Base-by-base conservation (phyloP, 768 basidiomycete genomes). In the Russula abietina region DNA sequence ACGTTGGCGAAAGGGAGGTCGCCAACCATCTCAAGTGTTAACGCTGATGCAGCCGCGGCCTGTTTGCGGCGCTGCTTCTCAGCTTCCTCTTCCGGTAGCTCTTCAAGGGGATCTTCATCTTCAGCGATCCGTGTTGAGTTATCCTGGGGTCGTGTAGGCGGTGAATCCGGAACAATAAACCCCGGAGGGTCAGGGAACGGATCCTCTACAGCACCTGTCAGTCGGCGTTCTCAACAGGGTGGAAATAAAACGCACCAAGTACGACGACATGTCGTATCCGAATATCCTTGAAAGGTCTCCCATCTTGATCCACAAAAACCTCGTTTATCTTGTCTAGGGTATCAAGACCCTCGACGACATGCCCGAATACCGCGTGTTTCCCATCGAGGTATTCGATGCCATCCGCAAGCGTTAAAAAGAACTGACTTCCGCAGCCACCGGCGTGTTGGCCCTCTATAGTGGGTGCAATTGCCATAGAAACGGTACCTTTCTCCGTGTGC, bases 11-110 rank as follows among this genome's bases (percentile, higher is more conserved):
- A 98, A 1, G 97, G 97, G 57, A 98, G 78, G 75, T 99, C 97
- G 36, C 97, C 97, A 60, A 99, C 96, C 97, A 99, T 99, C 75
- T 99, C 97, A 55, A 99, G 83, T 4, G 97, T 98, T 43, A 99
- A 78, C 0, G 97, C 97, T 50, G 94, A 93, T 0, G 96, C 93
- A 1, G 84, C 85, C 0, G 97, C 96, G 0, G 94, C 93, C 57
- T 89, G 88, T 75, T 88, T 84, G n/a, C 94, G 85, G 26, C 89
- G 84, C 48, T 85, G 78, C 2, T 79, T 81, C 67, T 95, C 96
- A 53, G 86, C 86, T 64, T 95, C 90, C 65, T 93, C 93, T 66
- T 92, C 91, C 1, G 92, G 89, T 12, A 93, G 73, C 33, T 88
- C 86, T 30, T 84, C 84, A 12, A 93, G 77, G 0, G 91, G 89